Evolutionary conservation across 148 eudicot species (phyloP).

Genomic region (Cornus suecica): DNA sequence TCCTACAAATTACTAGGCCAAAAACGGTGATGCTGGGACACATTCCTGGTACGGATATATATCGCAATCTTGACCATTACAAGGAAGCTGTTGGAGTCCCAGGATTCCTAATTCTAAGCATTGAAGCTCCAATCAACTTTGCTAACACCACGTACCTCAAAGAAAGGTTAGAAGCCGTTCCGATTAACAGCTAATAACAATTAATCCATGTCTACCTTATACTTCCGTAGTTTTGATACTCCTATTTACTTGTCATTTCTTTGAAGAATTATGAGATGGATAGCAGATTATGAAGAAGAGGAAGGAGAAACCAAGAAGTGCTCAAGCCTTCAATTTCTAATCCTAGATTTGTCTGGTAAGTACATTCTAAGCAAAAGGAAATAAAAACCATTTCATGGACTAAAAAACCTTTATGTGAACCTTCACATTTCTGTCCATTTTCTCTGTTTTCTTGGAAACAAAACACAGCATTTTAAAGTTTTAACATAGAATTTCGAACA

Average conservation of each 20-base stretch:
- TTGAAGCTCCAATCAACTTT: constrained; percentile 57
- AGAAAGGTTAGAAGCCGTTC: constrained; percentile 32
- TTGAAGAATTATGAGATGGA: constrained; percentile 53
- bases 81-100: constrained; percentile 42
- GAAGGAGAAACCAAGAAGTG: constrained; percentile 24
- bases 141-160: constrained; percentile 52
- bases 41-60: constrained; percentile 46
- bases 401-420: background rate
- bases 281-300: constrained; percentile 41
- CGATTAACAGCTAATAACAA: background rate
- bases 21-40: constrained; percentile 46
- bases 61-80: constrained; percentile 44
- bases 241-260: background rate
- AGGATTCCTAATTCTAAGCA: constrained; percentile 43
- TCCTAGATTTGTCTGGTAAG: constrained; percentile 52
- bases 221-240: background rate
- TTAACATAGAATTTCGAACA: background rate
- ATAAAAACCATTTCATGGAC: background rate
- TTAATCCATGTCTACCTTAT: background rate
- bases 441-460: too few species aligned
- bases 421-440: background rate
- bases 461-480: too few species aligned
- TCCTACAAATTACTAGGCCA: constrained; percentile 53
- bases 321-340: constrained; percentile 21
- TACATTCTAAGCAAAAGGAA: background rate